Percentiles rank a stretch among this genome's conserved stretches.
Conservation (phyloP, 1,139 yeast genomes). For the Hansenula sp. region DNA sequence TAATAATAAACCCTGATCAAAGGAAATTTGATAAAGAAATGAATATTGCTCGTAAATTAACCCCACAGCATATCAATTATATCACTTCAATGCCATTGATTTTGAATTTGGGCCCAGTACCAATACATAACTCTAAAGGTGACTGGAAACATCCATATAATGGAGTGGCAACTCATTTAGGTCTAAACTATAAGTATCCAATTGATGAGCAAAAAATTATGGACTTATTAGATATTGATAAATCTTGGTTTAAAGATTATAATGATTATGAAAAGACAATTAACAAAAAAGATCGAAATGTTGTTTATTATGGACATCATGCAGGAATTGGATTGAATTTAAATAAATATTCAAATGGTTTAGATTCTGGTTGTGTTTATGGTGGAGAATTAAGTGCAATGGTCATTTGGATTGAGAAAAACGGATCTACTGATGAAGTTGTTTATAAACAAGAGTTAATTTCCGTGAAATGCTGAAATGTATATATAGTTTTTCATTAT, state of each 20-base stretch:
- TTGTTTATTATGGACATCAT: constrained; percentile 88
- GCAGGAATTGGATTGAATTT: constrained; percentile 73
- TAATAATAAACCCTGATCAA: constrained; percentile 2
- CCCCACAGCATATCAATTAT: constrained; percentile 58
- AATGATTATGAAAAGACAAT: constrained; percentile 37
- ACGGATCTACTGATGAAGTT: constrained; percentile 9
- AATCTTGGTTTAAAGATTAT: constrained; percentile 63
- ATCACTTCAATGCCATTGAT: constrained; percentile 62
- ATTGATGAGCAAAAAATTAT: constrained; percentile 49
- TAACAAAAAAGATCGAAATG: constrained; percentile 30
- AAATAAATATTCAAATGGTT: constrained; percentile 65
- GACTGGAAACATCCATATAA: constrained; percentile 26
- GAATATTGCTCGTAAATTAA: constrained; percentile 53
- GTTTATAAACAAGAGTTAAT: constrained; percentile 4
- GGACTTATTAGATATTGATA: constrained; percentile 36
- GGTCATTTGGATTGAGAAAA: constrained; percentile 34
- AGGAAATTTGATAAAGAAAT: constrained; percentile 52
- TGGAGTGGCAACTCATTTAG: constrained; percentile 80
- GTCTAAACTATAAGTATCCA: constrained; percentile 57
- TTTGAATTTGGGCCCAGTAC: constrained; percentile 57
- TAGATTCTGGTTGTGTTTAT: constrained; percentile 78
- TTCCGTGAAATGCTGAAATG: constrained; percentile 3
- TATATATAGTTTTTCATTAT: too few relatives aligned
- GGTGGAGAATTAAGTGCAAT: constrained; percentile 72
- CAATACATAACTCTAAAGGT: constrained; percentile 33